Conservation (phyloP, 2,329 filamentous ascomycete species). For the Malbranchea zuffiana region DNA sequence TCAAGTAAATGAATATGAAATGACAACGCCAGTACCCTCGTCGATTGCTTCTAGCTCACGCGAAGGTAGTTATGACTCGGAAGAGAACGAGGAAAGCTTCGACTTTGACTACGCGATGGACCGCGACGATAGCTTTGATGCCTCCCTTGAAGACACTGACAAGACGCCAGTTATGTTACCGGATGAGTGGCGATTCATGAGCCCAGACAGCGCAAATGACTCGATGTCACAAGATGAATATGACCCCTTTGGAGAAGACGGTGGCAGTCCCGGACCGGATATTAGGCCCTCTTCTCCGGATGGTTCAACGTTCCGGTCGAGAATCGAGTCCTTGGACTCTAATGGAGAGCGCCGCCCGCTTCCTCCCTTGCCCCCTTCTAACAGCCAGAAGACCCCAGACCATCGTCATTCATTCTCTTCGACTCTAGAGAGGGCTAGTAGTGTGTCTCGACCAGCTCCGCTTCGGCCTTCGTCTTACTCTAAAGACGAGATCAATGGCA, state of each 20-base stretch:
- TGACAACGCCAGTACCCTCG: constrained; percentile 93
- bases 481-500: constrained; percentile 68
- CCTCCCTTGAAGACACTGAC: constrained; percentile 85
- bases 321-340: constrained; percentile 63
- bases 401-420: constrained; percentile 52
- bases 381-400: constrained; percentile 24
- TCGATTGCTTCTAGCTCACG: constrained; percentile 81
- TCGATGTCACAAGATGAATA: constrained; percentile 46
- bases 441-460: constrained; percentile 58
- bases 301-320: constrained; percentile 36
- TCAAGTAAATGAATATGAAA: constrained; percentile 94
- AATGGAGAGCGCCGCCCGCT: constrained; percentile 75
- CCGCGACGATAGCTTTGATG: constrained; percentile 85
- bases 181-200: constrained; percentile 84
- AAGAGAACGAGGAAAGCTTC: constrained; percentile 58
- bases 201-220: constrained; percentile 49
- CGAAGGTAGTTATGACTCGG: constrained; percentile 83
- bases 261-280: constrained; percentile 56
- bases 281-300: constrained; percentile 36
- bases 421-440: constrained; percentile 61
- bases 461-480: constrained; percentile 55
- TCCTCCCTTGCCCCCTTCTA: constrained; percentile 62
- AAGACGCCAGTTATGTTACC: constrained; percentile 97
- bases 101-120: constrained; percentile 48
- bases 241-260: constrained; percentile 53